Percentiles rank a stretch among this genome's conserved stretches.
Conservation (phyloP, 2,329 filamentous ascomycete species). For the Colletotrichum sp. region DNA sequence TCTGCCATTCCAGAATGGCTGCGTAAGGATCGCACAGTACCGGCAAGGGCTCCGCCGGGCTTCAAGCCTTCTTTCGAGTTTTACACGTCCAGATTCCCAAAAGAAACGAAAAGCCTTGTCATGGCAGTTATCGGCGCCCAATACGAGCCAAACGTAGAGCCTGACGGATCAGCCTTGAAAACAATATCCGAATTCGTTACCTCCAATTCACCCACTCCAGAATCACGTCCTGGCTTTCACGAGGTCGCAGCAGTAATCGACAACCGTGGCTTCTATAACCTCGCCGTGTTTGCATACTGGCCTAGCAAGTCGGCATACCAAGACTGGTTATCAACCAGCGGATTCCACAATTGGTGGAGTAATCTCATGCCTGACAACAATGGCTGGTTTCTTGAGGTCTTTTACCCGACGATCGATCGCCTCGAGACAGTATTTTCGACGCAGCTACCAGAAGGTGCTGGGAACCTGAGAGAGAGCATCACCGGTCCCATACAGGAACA, state of each 20-base stretch:
- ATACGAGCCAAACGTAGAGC: accelerated
- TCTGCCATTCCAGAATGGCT: background rate
- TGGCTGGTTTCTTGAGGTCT: background rate
- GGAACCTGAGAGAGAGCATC: background rate
- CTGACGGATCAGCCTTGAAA: accelerated
- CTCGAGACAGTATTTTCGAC: background rate
- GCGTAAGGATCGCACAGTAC: background rate
- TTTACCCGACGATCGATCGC: background rate
- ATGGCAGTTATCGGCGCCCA: background rate
- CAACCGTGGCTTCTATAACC: background rate
- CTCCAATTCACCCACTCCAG: accelerated
- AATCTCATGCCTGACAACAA: accelerated
- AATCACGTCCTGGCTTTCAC: background rate
- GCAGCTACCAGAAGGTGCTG: accelerated
- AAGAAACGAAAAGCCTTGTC: background rate
- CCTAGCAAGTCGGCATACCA: background rate
- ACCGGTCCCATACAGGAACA: background rate
- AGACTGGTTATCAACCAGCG: background rate
- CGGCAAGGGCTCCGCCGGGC: background rate
- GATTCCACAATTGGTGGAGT: background rate
- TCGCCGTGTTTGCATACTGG: background rate
- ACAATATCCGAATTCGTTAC: background rate
- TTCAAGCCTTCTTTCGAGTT: background rate
- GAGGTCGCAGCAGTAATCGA: background rate
- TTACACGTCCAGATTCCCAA: background rate